phyloP scores from a whole-genome alignment of 257 asterid species.

The Solanum chmielewskii region DNA sequence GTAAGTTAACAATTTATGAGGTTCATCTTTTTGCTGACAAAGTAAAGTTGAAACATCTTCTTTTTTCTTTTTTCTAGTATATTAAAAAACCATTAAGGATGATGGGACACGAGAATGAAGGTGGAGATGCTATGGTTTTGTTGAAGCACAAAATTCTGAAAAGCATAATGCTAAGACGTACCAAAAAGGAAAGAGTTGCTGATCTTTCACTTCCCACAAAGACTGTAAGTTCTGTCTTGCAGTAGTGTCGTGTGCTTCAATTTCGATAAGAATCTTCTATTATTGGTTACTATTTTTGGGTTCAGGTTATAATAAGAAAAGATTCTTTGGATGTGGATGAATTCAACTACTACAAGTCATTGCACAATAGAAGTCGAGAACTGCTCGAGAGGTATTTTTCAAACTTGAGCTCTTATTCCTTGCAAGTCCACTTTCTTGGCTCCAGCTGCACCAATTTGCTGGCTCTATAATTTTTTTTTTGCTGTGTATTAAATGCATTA shows the following conservation, averaged over 20 bases:
- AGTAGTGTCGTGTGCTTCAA: neutral
- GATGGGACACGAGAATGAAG: constrained; percentile 11
- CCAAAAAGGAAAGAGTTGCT: constrained; percentile 88
- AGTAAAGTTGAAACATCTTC: neutral
- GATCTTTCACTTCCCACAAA: constrained; percentile 83
- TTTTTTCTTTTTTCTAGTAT: constrained; percentile 26
- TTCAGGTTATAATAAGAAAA: constrained; percentile 61
- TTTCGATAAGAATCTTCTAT: neutral
- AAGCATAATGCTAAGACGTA: constrained; percentile 16
- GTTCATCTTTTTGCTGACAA: neutral
- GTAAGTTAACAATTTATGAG: constrained; percentile 16
- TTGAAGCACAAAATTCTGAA: constrained; percentile 65
- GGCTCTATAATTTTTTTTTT: neutral
- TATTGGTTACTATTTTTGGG: neutral
- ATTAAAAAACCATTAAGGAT: constrained; percentile 53
- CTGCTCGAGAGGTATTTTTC: constrained; percentile 52
- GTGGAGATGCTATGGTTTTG: constrained; percentile 70
- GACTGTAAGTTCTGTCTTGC: constrained; percentile 26
- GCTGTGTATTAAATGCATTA: neutral
- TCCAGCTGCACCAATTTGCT: neutral
- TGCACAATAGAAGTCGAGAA: constrained; percentile 35
- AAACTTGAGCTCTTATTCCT: neutral
- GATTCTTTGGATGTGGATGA: constrained; percentile 55
- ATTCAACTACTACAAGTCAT: constrained; percentile 39
- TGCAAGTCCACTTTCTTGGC: too few relatives aligned